phyloP scores from a whole-genome alignment of 2,329 filamentous ascomycete genomes.

The Aspergillus versicolor region DNA sequence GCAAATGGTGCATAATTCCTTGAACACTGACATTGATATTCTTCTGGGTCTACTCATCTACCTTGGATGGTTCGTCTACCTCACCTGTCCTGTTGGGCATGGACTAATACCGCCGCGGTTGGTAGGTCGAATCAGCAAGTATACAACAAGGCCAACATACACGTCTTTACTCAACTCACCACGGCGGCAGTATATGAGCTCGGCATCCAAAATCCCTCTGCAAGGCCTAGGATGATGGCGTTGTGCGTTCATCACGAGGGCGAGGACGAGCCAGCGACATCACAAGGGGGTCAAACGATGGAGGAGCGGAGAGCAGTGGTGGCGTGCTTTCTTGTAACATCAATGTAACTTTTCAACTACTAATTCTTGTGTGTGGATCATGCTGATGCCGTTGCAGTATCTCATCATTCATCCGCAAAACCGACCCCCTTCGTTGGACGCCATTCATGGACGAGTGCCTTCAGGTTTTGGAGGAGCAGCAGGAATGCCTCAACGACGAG shows the following conservation, averaged over 20 bases:
- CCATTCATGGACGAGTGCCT: constrained; percentile 59
- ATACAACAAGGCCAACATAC: constrained; percentile 14
- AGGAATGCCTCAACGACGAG: constrained; percentile 51
- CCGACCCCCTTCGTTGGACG: constrained; percentile 58
- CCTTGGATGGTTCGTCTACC: constrained; percentile 41
- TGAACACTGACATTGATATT: constrained; percentile 46
- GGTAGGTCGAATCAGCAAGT: constrained; percentile 10
- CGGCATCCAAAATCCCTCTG: constrained; percentile 9
- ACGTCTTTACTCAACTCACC: constrained; percentile 13
- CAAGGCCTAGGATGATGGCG: neutral
- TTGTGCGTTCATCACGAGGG: neutral
- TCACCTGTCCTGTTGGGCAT: neutral
- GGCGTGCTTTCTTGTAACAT: constrained; percentile 48
- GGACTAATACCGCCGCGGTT: neutral
- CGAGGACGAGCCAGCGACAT: neutral
- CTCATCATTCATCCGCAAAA: constrained; percentile 46
- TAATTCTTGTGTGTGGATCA: no score
- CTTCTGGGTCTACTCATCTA: constrained; percentile 52
- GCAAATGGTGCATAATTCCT: constrained; percentile 49
- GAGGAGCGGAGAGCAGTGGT: constrained; percentile 54
- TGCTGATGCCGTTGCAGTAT: constrained; percentile 30
- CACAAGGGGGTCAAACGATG: constrained; percentile 33
- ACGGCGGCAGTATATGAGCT: constrained; percentile 16
- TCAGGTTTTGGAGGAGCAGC: constrained; percentile 43
- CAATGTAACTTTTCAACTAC: constrained; percentile 26